Evolutionary conservation across 2,329 filamentous ascomycete genomes (phyloP), one percentile per base, ranked within the genome.

Genomic region (Fusarium longipes): DNA sequence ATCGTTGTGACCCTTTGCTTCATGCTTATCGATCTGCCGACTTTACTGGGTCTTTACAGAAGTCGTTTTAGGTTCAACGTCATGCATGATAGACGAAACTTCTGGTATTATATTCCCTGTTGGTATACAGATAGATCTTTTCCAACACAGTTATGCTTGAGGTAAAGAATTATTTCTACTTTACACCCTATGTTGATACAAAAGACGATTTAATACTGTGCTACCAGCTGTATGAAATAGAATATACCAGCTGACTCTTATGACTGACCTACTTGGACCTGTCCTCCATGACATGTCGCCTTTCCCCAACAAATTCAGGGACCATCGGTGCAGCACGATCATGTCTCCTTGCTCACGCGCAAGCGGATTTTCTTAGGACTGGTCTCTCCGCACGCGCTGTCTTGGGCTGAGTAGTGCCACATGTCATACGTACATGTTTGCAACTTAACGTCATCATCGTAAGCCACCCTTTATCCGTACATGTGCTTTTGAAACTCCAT

Each of bases 21-120:
- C 40, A 40, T 40, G 30, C 65, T 48, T 38, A 68, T 68, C 42
- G 65, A 68, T 57, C 65, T 68, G 49, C 44, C 47, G 42, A 58
- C 58, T 44, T 65, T 57, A 27, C 30, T 51, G 33, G 58, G 47
- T 62, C 47, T 61, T 20, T 60, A 48, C n/a, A n/a, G n/a, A n/a
- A n/a, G n/a, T n/a, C n/a, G n/a, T n/a, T n/a, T n/a, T n/a, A n/a
- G n/a, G n/a, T n/a, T n/a, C n/a, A n/a, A n/a, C n/a, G n/a, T n/a
- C n/a, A n/a, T n/a, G n/a, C n/a, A n/a, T n/a, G n/a, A n/a, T n/a
- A 45, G 50, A 32, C 38, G 33, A 44, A 51, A 39, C 22, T 33
- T 30, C 35, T 48, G 20, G 18, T 38, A 42, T 32, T 58, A 47
- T 59, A 58, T 59, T 51, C 22, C 25, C 43, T 22, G 32, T 25